A percentile compares a stretch with the other conserved stretches of the same genome.
phyloP scores from a whole-genome alignment of 1,139 yeast genomes.

The Zygosaccharomyces pseudobailii region DNA sequence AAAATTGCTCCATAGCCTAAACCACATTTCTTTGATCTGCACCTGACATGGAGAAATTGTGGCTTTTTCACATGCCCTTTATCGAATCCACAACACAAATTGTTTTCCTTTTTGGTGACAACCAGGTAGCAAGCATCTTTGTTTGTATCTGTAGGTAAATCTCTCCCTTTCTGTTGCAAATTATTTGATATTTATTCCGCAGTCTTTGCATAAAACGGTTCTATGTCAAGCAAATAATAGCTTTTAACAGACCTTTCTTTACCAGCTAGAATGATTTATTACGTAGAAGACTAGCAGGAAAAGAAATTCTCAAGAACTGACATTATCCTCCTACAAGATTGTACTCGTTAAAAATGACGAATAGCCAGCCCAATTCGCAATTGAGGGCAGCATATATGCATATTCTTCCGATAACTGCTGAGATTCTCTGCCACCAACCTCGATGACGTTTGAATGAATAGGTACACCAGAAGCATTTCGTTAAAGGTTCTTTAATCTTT shows the following conservation, averaged over 20 bases:
- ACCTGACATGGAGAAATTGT: background rate
- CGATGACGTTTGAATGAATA: background rate
- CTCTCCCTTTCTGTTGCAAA: background rate
- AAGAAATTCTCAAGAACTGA: background rate
- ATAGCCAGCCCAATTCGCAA: background rate
- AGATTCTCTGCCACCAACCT: background rate
- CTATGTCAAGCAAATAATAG: background rate
- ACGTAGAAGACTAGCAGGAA: background rate
- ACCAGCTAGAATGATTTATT: background rate
- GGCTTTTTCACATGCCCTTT: background rate
- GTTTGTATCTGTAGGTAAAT: background rate
- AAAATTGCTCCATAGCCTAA: background rate
- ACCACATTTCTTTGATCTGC: background rate
- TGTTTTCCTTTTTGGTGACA: background rate
- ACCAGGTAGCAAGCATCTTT: background rate
- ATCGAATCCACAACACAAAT: background rate
- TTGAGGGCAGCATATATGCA: background rate
- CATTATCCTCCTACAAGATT: background rate
- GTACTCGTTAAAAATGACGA: background rate
- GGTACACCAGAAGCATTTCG: background rate
- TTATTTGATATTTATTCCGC: background rate
- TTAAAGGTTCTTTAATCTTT: conserved; percentile 20
- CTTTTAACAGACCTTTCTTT: background rate
- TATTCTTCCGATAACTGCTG: too few species aligned
- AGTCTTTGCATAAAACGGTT: background rate